Evolutionary conservation across 768 basidiomycete genomes (phyloP), one percentile per base, ranked within the genome.

Genomic region (Trametes sanguinea): DNA sequence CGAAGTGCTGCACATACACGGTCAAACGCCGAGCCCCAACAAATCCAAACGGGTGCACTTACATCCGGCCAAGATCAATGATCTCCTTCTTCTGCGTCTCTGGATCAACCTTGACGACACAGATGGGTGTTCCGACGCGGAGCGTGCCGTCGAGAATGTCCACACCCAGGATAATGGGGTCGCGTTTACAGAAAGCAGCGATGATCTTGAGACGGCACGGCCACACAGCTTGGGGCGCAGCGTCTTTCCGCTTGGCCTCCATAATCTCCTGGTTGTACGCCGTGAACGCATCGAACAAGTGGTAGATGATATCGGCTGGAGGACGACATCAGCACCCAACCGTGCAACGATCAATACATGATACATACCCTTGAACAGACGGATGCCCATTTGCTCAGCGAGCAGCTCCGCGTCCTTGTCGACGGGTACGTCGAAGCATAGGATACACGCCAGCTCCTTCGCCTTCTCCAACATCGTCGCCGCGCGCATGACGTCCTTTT

Each of bases 221-320:
- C 95, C 95, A 98, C 22, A 98, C 89, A 27, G 97, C 97, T 71
- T 92, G 90, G 9, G 94, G 94, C 0, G 95, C 94, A 2, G 95
- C 94, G 72, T 95, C 95, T 66, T 79, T 84, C 42, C 92, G 84
- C 75, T 94, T 95, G n/a, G 92, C 93, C 74, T 97, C 96, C 60
- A 82, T 81, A 56, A 98, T 94, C 76, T 94, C 92, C 62, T 83
- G 83, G 72, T 96, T 96, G 76, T 98, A 98, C 1, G 88, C 91
- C 45, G 87, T 97, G 80, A 98, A 98, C 14, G 94, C 85, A 71
- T 98, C 95, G 72, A 98, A 98, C 47, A 99, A 78, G 73, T 98
- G 96, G 75, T 99, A 99, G 68, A 99, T 98, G 73, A 98, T 98
- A 75, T 97, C 95, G 64, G 96, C 96, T 98, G 73, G 30, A 64